A percentile compares a stretch with the other conserved stretches of the same genome.
phyloP scores from a whole-genome alignment of 2,329 filamentous ascomycete species.

The Emmonsiellopsis sp. region DNA sequence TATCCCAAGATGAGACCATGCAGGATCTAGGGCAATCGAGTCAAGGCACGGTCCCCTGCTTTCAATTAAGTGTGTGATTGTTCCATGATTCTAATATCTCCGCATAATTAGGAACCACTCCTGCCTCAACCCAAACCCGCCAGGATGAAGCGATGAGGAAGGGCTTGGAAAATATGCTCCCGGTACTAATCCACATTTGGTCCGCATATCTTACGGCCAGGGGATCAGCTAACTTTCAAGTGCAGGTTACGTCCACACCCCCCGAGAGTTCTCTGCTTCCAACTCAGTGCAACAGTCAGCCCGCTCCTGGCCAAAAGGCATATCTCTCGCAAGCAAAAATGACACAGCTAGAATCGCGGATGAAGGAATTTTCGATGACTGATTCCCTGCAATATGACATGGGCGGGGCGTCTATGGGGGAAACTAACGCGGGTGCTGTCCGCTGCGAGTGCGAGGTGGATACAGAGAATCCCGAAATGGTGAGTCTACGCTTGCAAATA shows the following conservation, averaged over 20 bases:
- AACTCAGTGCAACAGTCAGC: constrained; percentile 16
- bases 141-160: constrained; percentile 18
- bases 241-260: constrained; percentile 13
- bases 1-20: constrained; percentile 6
- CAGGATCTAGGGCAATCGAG: neutral
- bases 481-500: constrained; percentile 15
- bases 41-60: neutral
- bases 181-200: constrained; percentile 8
- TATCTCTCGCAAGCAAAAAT: constrained; percentile 13
- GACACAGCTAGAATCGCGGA: constrained; percentile 11
- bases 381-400: neutral
- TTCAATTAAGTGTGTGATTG: neutral
- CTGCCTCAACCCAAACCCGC: constrained; percentile 16
- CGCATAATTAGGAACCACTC: constrained; percentile 6
- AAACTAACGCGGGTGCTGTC: constrained; percentile 9
- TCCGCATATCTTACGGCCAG: neutral
- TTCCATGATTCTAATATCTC: neutral
- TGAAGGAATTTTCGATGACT: neutral
- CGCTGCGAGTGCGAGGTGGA: constrained; percentile 34
- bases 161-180: constrained; percentile 24
- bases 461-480: constrained; percentile 33
- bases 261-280: constrained; percentile 19
- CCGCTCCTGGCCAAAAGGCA: constrained; percentile 5
- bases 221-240: constrained; percentile 4
- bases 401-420: neutral